Conservation (phyloP, 176 grass and related monocot species). For the Areca catechu region DNA sequence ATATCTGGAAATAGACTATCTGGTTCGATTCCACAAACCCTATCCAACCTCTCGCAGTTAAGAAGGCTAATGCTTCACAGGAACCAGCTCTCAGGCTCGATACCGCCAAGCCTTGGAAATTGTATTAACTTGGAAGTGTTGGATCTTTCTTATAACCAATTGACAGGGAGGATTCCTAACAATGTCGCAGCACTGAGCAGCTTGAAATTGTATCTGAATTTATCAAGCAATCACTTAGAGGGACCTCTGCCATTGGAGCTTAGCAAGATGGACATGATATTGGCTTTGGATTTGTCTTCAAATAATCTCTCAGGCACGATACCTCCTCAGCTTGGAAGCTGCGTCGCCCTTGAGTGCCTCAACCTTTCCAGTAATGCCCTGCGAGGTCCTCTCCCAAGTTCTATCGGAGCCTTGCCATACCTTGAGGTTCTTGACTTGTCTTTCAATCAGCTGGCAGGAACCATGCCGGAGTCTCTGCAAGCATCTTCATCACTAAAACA, state of each 20-base stretch:
- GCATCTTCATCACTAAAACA: conserved; percentile 25
- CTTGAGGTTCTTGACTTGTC: conserved; percentile 76
- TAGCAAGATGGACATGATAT: conserved; percentile 63
- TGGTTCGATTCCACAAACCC: conserved; percentile 28
- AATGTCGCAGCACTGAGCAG: conserved; percentile 41
- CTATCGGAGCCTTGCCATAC: conserved; percentile 55
- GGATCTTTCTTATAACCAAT: conserved; percentile 63
- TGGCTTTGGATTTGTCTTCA: conserved; percentile 71
- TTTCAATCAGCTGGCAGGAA: conserved; percentile 34
- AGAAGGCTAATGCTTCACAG: conserved; percentile 33
- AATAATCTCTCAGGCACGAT: conserved; percentile 54
- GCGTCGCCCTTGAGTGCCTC: conserved; percentile 69
- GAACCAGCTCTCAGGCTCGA: conserved; percentile 28
- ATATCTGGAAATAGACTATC: conserved; percentile 47
- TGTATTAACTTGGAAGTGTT: conserved; percentile 43
- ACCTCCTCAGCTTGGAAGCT: conserved; percentile 59
- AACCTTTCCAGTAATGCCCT: conserved; percentile 64
- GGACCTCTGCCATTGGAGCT: conserved; percentile 60
- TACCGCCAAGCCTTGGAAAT: conserved; percentile 33
- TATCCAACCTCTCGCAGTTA: conserved; percentile 33
- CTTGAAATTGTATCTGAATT: conserved; percentile 59
- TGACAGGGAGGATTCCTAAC: conserved; percentile 40
- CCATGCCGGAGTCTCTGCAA: conserved; percentile 41
- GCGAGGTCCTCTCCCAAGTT: conserved; percentile 36
- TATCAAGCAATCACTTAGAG: conserved; percentile 50